These are phyloP conservation scores for Cladophialophora chaetospira DNA, from an alignment of 2,329 filamentous ascomycete species.

Conservation along the genomic window DNA sequence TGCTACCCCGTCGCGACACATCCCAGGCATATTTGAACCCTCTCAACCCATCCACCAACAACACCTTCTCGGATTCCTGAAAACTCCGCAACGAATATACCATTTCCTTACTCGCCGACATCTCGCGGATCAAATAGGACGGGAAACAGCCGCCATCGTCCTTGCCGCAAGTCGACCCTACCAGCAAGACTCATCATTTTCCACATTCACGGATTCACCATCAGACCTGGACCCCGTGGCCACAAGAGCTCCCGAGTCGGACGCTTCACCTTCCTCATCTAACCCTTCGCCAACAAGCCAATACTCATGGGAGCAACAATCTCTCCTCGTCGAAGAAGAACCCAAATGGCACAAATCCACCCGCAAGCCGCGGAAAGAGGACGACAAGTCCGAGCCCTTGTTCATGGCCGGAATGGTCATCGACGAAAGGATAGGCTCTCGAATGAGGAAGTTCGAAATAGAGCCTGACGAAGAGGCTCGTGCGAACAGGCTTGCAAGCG, in stretches of 20 bases:
- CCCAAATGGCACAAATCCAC: constrained; percentile 81
- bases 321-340: constrained; percentile 70
- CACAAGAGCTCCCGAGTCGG: constrained; percentile 54
- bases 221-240: constrained; percentile 24
- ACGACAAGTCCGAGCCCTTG: constrained; percentile 63
- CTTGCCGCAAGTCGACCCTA: constrained; percentile 55
- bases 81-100: constrained; percentile 81
- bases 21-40: constrained; percentile 73
- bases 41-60: constrained; percentile 75
- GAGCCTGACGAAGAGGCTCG: constrained; percentile 68
- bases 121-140: constrained; percentile 84
- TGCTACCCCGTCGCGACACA: constrained; percentile 63
- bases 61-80: constrained; percentile 88
- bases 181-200: constrained; percentile 35
- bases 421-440: constrained; percentile 71
- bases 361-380: constrained; percentile 56
- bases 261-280: constrained; percentile 37
- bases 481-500: constrained; percentile 62
- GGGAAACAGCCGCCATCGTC: constrained; percentile 82
- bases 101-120: constrained; percentile 81
- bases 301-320: constrained; percentile 62
- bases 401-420: constrained; percentile 75
- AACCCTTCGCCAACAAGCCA: constrained; percentile 37
- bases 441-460: constrained; percentile 80
- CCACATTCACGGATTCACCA: constrained; percentile 8